These are phyloP conservation scores for Penicillium cataractarum DNA, from an alignment of 495 filamentous ascomycete genomes.

Conservation along the genomic window DNA sequence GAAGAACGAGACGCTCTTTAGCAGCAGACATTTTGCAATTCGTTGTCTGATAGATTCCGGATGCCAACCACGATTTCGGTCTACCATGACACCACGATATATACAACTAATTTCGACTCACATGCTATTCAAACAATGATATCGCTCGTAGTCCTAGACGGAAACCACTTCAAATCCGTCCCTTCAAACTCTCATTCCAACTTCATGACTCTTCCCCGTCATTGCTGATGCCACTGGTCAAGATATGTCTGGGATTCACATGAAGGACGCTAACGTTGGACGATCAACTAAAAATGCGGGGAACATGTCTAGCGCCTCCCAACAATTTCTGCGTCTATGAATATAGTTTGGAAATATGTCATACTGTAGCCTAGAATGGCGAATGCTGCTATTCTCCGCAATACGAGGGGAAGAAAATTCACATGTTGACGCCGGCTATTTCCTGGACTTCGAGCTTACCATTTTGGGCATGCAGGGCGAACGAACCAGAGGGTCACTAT, in stretches of 20 bases:
- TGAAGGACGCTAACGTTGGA: conserved; percentile 10
- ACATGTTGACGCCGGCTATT: conserved; percentile 7
- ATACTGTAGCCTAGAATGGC: neutral
- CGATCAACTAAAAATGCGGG: conserved; percentile 17
- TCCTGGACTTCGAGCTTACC: conserved; percentile 8
- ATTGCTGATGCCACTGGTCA: conserved; percentile 3
- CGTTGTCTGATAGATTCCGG: neutral
- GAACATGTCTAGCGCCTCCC: conserved; percentile 18
- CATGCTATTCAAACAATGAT: neutral
- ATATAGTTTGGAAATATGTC: conserved; percentile 4
- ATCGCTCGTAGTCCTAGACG: neutral
- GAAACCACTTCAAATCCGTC: neutral
- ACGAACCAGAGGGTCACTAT: neutral
- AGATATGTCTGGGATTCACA: conserved; percentile 9
- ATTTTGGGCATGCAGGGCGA: conserved; percentile 25
- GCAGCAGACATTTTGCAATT: conserved; percentile 12
- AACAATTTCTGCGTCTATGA: conserved; percentile 10
- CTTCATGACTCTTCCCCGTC: neutral
- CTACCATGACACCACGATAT: neutral
- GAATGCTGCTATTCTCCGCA: neutral
- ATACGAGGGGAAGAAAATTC: conserved; percentile 4
- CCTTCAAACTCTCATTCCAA: neutral
- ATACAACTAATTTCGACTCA: conserved; percentile 1
- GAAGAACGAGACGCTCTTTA: conserved; percentile 10
- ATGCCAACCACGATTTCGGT: neutral